phyloP scores from a whole-genome alignment of 768 basidiomycete species.

The Amanita exitialis region DNA sequence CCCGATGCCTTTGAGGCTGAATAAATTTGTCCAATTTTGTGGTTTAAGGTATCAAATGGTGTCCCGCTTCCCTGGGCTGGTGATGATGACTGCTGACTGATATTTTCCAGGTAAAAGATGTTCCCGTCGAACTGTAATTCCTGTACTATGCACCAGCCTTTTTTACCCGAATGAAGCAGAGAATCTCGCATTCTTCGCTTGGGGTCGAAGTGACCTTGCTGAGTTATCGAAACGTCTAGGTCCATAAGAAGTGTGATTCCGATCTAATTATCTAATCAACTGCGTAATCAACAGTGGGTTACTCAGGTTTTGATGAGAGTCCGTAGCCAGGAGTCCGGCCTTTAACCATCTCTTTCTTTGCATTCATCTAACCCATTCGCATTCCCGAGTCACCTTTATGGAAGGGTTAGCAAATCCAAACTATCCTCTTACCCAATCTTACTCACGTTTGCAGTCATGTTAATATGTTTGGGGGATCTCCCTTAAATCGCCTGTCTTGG shows the following conservation, averaged over 20 bases:
- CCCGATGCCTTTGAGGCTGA: conserved; percentile 38
- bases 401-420: not conserved
- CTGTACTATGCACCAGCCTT: too few relatives aligned
- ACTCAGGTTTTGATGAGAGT: too few relatives aligned
- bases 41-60: conserved; percentile 53
- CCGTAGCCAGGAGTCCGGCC: too few relatives aligned
- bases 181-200: too few relatives aligned
- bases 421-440: not conserved
- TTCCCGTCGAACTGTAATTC: conserved; percentile 16
- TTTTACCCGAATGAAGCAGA: too few relatives aligned
- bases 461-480: conserved; percentile 47
- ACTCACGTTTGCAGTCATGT: conserved; percentile 15
- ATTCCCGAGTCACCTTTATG: not conserved
- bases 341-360: not conserved
- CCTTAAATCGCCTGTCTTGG: conserved; percentile 78
- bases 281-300: too few relatives aligned
- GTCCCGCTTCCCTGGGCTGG: not conserved
- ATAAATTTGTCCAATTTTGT: conserved; percentile 45
- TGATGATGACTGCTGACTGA: not conserved
- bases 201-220: too few relatives aligned
- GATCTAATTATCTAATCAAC: too few relatives aligned
- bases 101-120: not conserved
- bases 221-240: too few relatives aligned
- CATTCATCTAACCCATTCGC: not conserved
- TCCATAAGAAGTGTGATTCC: too few relatives aligned